Evolutionary conservation across 2,329 filamentous ascomycete species (phyloP).

Genomic region (Talaromyces sp.): DNA sequence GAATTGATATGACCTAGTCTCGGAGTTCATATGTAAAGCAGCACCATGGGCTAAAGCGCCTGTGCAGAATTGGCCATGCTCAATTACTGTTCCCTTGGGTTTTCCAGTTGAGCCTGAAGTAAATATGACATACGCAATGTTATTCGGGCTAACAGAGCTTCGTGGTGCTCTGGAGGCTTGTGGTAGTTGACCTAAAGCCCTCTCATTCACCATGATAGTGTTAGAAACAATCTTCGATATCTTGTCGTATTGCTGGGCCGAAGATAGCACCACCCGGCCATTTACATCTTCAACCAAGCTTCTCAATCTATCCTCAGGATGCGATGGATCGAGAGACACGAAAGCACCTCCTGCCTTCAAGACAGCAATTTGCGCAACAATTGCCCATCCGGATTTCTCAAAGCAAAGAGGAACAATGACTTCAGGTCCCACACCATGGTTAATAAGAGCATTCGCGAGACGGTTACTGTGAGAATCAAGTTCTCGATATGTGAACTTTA

Average conservation of each 20-base stretch:
- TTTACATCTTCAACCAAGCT: slow-evolving; percentile 36
- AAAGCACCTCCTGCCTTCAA: slow-evolving; percentile 44
- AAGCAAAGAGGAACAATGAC: slow-evolving; percentile 41
- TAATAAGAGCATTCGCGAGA: slow-evolving; percentile 35
- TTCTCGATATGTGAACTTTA: slow-evolving; percentile 36
- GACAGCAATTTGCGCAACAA: slow-evolving; percentile 41
- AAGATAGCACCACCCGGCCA: slow-evolving; percentile 34
- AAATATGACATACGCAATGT: slow-evolving; percentile 59
- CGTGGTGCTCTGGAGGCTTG: neutral
- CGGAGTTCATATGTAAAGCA: slow-evolving; percentile 48
- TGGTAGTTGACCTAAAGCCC: slow-evolving; percentile 27
- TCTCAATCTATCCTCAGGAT: slow-evolving; percentile 36
- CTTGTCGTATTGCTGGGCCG: slow-evolving; percentile 29
- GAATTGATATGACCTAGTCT: slow-evolving; percentile 58
- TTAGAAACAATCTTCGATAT: slow-evolving; percentile 28
- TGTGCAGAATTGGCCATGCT: slow-evolving; percentile 58
- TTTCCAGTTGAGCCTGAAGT: slow-evolving; percentile 56
- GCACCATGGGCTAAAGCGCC: slow-evolving; percentile 52
- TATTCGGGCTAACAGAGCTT: slow-evolving; percentile 24
- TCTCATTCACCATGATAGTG: slow-evolving; percentile 29
- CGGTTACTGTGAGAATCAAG: slow-evolving; percentile 38
- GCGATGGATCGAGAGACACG: slow-evolving; percentile 40
- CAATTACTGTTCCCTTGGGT: slow-evolving; percentile 61
- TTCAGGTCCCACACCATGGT: slow-evolving; percentile 39
- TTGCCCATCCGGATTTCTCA: slow-evolving; percentile 44